phyloP scores from a whole-genome alignment of 2,329 filamentous ascomycete species.

The Zopfia rhizophila region DNA sequence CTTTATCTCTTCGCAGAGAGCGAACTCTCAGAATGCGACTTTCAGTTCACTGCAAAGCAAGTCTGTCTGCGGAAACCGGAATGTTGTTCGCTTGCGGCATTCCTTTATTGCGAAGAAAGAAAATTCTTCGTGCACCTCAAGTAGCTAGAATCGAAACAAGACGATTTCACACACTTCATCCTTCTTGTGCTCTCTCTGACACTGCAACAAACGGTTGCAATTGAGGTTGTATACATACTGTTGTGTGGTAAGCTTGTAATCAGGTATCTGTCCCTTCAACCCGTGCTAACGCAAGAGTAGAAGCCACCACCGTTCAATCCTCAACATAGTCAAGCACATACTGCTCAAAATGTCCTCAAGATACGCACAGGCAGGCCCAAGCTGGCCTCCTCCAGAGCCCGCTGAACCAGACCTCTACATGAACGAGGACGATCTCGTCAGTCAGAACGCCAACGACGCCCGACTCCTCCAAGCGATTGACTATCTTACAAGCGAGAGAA shows the following conservation, averaged over 20 bases:
- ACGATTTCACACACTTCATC: constrained; percentile 3
- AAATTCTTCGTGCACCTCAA: constrained; percentile 19
- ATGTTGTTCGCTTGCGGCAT: constrained; percentile 26
- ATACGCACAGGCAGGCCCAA: not conserved
- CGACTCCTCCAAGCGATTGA: constrained; percentile 39
- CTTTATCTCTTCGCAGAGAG: constrained; percentile 10
- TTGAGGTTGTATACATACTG: too few relatives aligned
- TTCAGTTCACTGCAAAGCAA: constrained; percentile 16
- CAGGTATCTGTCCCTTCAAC: constrained; percentile 13
- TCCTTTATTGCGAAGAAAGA: constrained; percentile 35
- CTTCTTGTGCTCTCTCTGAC: constrained; percentile 4
- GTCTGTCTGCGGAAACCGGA: constrained; percentile 31
- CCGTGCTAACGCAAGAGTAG: constrained; percentile 2
- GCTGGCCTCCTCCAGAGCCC: constrained; percentile 1
- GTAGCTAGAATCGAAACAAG: constrained; percentile 13
- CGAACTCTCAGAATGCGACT: too few relatives aligned
- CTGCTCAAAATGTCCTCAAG: constrained; percentile 8
- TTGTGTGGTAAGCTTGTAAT: too few relatives aligned
- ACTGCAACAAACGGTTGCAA: constrained; percentile 3
- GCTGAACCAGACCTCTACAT: not conserved
- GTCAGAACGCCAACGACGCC: constrained; percentile 26
- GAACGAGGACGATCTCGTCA: not conserved
- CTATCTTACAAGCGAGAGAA: constrained; percentile 36
- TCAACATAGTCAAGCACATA: not conserved
- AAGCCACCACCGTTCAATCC: not conserved